Conservation (phyloP, 2,329 filamentous ascomycete genomes). For the Arachnopeziza araneosa region DNA sequence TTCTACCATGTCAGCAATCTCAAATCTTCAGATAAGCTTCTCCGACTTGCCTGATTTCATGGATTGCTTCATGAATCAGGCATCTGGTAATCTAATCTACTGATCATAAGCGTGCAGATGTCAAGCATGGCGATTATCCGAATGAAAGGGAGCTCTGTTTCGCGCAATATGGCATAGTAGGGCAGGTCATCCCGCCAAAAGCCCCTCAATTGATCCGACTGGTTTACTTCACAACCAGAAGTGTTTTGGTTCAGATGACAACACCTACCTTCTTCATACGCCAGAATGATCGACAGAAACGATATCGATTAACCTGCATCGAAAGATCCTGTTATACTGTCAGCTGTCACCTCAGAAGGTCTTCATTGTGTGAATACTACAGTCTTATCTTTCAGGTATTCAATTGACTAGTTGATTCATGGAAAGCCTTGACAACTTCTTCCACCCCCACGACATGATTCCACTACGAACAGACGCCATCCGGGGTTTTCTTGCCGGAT, state of each 20-base stretch:
- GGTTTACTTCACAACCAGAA: not conserved
- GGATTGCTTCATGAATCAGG: not conserved
- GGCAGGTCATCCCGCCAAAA: not conserved
- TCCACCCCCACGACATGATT: not conserved
- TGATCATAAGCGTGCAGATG: not conserved
- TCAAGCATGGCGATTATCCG: not conserved
- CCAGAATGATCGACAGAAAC: not conserved
- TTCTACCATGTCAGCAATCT: no score
- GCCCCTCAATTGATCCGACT: not conserved
- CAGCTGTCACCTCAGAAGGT: not conserved
- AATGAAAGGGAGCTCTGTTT: not conserved
- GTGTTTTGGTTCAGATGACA: not conserved
- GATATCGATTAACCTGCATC: not conserved
- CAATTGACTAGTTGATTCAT: not conserved
- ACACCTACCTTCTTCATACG: not conserved
- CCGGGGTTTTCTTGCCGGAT: not conserved
- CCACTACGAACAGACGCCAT: not conserved
- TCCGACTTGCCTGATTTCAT: no score
- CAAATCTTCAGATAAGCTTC: no score
- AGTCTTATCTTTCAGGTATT: no score
- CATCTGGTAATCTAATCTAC: not conserved
- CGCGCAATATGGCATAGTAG: not conserved
- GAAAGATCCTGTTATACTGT: not conserved
- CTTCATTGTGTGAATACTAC: not conserved
- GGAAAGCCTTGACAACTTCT: not conserved